These are phyloP conservation scores for Pleurotus platypus DNA, from an alignment of 768 basidiomycete species.

Conservation along the genomic window DNA sequence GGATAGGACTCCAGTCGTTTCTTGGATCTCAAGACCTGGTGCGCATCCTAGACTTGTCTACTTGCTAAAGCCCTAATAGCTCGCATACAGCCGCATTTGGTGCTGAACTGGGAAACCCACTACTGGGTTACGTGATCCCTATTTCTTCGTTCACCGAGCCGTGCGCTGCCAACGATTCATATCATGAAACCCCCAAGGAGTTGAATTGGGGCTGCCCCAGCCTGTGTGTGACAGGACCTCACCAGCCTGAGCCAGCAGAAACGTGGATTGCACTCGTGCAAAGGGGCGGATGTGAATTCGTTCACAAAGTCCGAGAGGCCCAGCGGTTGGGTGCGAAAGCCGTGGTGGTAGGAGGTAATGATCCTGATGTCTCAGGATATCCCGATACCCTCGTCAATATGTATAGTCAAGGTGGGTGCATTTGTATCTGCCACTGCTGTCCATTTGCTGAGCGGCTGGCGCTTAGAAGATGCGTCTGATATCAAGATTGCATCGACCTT, in stretches of 20 bases:
- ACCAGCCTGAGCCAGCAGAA: conserved; percentile 58
- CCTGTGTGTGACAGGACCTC: conserved; percentile 54
- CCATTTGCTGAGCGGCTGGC: conserved; percentile 8
- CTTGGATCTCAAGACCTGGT: conserved; percentile 68
- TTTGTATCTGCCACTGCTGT: conserved; percentile 3
- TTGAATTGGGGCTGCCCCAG: conserved; percentile 65
- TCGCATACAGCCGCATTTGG: conserved; percentile 65
- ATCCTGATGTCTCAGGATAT: conserved; percentile 58
- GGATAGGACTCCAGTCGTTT: conserved; percentile 67
- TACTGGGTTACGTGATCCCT: conserved; percentile 71
- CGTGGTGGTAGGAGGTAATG: conserved; percentile 88
- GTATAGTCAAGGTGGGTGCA: conserved; percentile 78
- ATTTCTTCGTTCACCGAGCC: conserved; percentile 58
- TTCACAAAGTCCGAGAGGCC: conserved; percentile 79
- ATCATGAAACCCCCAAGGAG: conserved; percentile 13
- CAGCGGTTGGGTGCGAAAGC: conserved; percentile 76
- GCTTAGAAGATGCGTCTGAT: conserved; percentile 77
- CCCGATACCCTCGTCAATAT: conserved; percentile 84
- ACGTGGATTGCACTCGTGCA: conserved; percentile 91
- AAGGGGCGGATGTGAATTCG: conserved; percentile 87
- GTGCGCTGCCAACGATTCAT: conserved; percentile 35
- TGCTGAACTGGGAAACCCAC: conserved; percentile 60
- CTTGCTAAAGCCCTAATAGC: conserved; percentile 3
- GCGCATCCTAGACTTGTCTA: conserved; percentile 8
- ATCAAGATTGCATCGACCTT: conserved; percentile 84